phyloP scores from a whole-genome alignment of 208 protist species.

The Leishmania amazonensis region DNA sequence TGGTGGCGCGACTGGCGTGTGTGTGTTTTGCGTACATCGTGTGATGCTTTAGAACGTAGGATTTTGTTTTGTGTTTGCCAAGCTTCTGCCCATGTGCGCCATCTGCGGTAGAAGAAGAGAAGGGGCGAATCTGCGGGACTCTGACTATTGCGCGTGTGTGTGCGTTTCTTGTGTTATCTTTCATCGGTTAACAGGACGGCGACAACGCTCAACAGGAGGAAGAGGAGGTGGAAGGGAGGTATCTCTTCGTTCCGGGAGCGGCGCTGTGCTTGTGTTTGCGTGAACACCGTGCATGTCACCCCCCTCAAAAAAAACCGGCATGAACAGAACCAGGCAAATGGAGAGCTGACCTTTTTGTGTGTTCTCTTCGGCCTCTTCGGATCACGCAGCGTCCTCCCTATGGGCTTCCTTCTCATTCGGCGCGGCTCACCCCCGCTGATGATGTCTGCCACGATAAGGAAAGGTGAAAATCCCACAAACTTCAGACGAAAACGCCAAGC shows the following conservation, averaged over 20 bases:
- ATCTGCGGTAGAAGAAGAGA: too few relatives aligned
- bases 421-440: neutral
- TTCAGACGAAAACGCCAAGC: neutral
- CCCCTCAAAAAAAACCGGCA: neutral
- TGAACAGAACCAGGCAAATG: neutral
- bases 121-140: too few relatives aligned
- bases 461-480: neutral
- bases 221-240: neutral
- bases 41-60: neutral
- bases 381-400: too few relatives aligned
- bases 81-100: neutral
- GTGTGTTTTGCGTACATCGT: neutral
- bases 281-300: neutral
- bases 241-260: neutral
- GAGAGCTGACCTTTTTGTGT: neutral
- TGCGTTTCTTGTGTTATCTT: neutral
- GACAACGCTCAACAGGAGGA: neutral
- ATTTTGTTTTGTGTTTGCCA: neutral
- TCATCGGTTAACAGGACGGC: neutral
- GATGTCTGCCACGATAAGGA: neutral
- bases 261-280: neutral
- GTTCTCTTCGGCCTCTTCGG: neutral
- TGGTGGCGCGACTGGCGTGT: too few relatives aligned
- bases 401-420: neutral
- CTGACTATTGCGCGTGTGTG: neutral